Percentiles rank a stretch among this genome's conserved stretches.
Conservation (phyloP, 2,329 filamentous ascomycete genomes). For the Fusarium sp. region DNA sequence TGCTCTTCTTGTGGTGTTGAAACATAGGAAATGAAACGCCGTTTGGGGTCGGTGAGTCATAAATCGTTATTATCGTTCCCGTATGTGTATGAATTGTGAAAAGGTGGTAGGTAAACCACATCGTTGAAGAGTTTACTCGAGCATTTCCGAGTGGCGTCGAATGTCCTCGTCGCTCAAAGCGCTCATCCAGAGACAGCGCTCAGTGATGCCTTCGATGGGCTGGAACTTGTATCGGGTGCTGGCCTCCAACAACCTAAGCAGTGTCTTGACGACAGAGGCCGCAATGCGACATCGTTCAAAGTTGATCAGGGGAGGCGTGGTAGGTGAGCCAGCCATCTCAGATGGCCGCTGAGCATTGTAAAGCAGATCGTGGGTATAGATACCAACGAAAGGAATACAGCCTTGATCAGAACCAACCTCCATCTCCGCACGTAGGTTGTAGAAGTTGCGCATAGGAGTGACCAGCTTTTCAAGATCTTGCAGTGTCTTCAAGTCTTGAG, state of each 20-base stretch:
- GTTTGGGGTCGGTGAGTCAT: conserved; percentile 34
- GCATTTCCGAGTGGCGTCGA: conserved; percentile 59
- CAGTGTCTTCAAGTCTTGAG: conserved; percentile 72
- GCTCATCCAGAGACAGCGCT: conserved; percentile 87
- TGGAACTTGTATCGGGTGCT: conserved; percentile 79
- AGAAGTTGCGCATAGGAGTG: conserved; percentile 81
- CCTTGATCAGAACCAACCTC: conserved; percentile 73
- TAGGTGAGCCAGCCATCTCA: conserved; percentile 75
- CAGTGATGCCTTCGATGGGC: conserved; percentile 79
- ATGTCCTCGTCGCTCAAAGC: conserved; percentile 82
- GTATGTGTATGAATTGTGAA: conserved; percentile 6
- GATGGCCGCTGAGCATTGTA: conserved; percentile 84
- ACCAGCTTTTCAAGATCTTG: conserved; percentile 77
- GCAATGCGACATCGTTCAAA: conserved; percentile 84
- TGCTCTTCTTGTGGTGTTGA: conserved; percentile 33
- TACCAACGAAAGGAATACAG: conserved; percentile 85
- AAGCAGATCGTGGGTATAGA: conserved; percentile 85
- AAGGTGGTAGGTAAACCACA: background rate
- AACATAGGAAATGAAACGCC: conserved; percentile 33
- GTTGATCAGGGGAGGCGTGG: conserved; percentile 77
- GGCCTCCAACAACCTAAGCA: conserved; percentile 81
- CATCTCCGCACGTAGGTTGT: conserved; percentile 82
- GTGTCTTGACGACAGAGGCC: conserved; percentile 81
- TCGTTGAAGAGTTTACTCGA: conserved; percentile 51
- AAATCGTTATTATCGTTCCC: conserved; percentile 31